phyloP scores from a whole-genome alignment of 805 yeast species.

The Metschnikowia lochheadii region DNA sequence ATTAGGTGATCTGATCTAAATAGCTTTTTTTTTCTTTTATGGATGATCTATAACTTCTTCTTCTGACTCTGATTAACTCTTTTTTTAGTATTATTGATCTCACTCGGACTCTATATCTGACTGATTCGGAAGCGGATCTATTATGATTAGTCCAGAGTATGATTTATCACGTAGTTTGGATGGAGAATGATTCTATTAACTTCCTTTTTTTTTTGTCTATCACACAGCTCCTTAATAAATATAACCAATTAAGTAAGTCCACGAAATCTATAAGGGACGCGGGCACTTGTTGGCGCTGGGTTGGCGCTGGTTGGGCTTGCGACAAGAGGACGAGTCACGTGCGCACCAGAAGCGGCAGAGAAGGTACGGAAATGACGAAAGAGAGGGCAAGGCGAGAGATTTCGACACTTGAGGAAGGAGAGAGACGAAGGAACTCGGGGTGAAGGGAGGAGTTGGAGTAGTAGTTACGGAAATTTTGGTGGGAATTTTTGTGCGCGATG shows the following conservation, averaged over 20 bases:
- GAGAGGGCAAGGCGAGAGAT: background rate
- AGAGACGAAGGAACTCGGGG: background rate
- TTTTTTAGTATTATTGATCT: too few species aligned
- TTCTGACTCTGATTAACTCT: too few species aligned
- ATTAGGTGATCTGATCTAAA: too few species aligned
- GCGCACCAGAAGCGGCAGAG: background rate
- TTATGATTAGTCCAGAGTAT: too few species aligned
- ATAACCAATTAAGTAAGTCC: background rate
- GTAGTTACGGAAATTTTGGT: slow-evolving; percentile 1
- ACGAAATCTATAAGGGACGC: background rate
- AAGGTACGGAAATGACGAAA: background rate
- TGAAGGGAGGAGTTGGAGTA: background rate
- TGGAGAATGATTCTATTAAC: too few species aligned
- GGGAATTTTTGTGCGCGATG: slow-evolving; percentile 6
- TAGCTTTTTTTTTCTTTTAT: too few species aligned
- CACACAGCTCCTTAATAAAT: background rate
- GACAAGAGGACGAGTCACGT: background rate
- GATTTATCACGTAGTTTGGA: too few species aligned
- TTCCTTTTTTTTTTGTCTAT: too few species aligned
- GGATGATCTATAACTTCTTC: too few species aligned
- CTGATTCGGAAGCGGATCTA: too few species aligned
- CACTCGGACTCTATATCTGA: too few species aligned
- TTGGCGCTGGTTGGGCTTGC: background rate
- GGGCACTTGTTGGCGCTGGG: background rate
- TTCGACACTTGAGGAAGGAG: background rate